Evolutionary conservation across 306 rosid species (phyloP), one percentile per base, ranked within the genome.

Genomic region (Cyamopsis tetragonoloba): DNA sequence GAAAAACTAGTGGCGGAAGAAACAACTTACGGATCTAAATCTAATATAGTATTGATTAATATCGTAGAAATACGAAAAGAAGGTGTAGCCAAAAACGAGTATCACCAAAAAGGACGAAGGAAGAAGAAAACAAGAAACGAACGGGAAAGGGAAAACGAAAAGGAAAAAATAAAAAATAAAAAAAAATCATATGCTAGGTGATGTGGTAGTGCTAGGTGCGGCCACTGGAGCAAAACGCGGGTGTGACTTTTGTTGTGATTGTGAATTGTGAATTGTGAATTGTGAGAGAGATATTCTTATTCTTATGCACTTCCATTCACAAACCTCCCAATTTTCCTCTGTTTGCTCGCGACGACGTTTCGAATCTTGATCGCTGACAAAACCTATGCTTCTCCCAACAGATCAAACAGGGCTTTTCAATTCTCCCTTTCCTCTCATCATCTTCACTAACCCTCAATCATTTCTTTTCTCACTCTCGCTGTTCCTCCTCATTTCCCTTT

Each of bases 341-440:
- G 43, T 63, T 55, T 37, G 58, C 68, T 75, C 67, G 71, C 78
- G 86, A 78, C 82, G 59, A 82, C 77, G 65, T 44, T 42, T 67
- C 79, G 88, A 74, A 79, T 79, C 88, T 73, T 75, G 62, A 70
- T 74, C 70, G 58, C 62, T 57, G 77, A 73, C 15, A 68, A 73
- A 58, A 64, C 69, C 81, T 72, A 66, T 53, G 67, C 64, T 64
- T 6, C 18, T 56, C 43, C 27, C 17, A 59, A 27, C 43, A 37
- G 15, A 30, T 50, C 20, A 39, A 32, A 24, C 60, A n/a, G n/a
- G n/a, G n/a, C 4, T 23, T 38, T 72, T 71, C 37, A 55, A 41
- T 49, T 42, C 55, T 54, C 23, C 17, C 13, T 66, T 34, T 51
- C 12, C 43, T 32, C 42, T 61, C 61, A 7, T 13, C 50, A 34